A percentile compares a stretch with the other conserved stretches of the same genome.
These are phyloP conservation scores for Leptographium wingfieldii DNA, from an alignment of 2,329 filamentous ascomycete genomes.

Conservation along the genomic window DNA sequence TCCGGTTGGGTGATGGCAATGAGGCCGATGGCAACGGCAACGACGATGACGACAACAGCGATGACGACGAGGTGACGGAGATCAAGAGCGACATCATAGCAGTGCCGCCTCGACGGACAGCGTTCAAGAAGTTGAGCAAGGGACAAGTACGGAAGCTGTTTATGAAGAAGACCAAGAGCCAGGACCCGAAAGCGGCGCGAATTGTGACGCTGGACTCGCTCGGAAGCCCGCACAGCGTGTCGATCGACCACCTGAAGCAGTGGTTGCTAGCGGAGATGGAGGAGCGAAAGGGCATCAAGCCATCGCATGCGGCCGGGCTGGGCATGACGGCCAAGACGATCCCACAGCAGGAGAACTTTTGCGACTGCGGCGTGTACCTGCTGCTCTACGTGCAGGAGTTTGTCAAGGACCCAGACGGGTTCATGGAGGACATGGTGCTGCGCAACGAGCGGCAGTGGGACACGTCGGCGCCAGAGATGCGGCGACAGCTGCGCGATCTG, in stretches of 20 bases:
- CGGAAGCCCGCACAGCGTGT: conserved; percentile 47
- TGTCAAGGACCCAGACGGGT: conserved; percentile 57
- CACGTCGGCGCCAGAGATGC: conserved; percentile 47
- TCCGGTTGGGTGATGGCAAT: too few relatives aligned
- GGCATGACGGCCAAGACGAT: conserved; percentile 61
- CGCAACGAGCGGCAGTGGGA: conserved; percentile 37
- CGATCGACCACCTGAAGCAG: conserved; percentile 56
- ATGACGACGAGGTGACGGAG: conserved; percentile 8
- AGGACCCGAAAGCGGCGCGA: conserved; percentile 43
- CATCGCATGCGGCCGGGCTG: conserved; percentile 23
- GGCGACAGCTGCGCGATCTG: conserved; percentile 51
- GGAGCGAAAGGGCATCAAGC: conserved; percentile 38
- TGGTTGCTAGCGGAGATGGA: conserved; percentile 66
- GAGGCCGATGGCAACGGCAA: background rate
- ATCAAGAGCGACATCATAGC: conserved; percentile 7
- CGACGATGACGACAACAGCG: background rate
- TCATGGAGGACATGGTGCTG: conserved; percentile 53
- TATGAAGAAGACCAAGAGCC: conserved; percentile 22
- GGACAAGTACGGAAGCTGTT: conserved; percentile 19
- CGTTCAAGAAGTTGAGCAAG: background rate
- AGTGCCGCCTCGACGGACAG: background rate
- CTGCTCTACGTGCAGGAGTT: conserved; percentile 78
- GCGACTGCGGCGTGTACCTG: conserved; percentile 81
- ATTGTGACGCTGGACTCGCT: conserved; percentile 88
- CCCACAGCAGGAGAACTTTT: conserved; percentile 70